These are phyloP conservation scores for Linum trigynum DNA, from an alignment of 345 rosid genomes.

Conservation along the genomic window DNA sequence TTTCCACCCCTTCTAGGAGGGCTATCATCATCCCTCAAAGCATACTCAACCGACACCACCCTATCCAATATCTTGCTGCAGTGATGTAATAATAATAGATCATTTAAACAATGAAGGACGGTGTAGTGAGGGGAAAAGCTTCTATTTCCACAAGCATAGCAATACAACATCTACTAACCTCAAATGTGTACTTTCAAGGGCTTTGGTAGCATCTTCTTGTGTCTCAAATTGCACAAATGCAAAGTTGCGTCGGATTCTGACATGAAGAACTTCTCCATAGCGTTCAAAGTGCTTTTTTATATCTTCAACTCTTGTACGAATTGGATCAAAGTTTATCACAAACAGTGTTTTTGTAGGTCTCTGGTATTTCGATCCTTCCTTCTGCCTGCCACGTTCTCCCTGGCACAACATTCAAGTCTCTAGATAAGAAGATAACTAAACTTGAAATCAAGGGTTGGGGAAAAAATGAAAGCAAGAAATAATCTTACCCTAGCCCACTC, in stretches of 20 bases:
- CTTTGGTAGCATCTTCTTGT: slow-evolving; percentile 79
- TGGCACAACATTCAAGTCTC: slow-evolving; percentile 6
- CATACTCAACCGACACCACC: slow-evolving; percentile 83
- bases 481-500: slow-evolving; percentile 75
- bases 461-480: not conserved
- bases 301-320: slow-evolving; percentile 59
- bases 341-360: slow-evolving; percentile 86
- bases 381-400: slow-evolving; percentile 70
- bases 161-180: slow-evolving; percentile 28
- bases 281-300: slow-evolving; percentile 69
- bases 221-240: slow-evolving; percentile 76
- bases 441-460: not conserved
- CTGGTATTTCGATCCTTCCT: slow-evolving; percentile 54
- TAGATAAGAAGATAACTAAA: not conserved
- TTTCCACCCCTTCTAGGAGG: slow-evolving; percentile 52
- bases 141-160: not conserved
- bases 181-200: slow-evolving; percentile 68
- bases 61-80: slow-evolving; percentile 73
- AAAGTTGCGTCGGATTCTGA: slow-evolving; percentile 64
- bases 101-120: not conserved
- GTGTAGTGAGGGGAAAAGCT: not conserved
- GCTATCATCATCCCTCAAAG: slow-evolving; percentile 60
- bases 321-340: slow-evolving; percentile 76
- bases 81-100: not conserved
- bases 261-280: slow-evolving; percentile 62